These are phyloP conservation scores for Plasmopara muralis DNA, from an alignment of 352 stramenopile genomes.

Conservation along the genomic window DNA sequence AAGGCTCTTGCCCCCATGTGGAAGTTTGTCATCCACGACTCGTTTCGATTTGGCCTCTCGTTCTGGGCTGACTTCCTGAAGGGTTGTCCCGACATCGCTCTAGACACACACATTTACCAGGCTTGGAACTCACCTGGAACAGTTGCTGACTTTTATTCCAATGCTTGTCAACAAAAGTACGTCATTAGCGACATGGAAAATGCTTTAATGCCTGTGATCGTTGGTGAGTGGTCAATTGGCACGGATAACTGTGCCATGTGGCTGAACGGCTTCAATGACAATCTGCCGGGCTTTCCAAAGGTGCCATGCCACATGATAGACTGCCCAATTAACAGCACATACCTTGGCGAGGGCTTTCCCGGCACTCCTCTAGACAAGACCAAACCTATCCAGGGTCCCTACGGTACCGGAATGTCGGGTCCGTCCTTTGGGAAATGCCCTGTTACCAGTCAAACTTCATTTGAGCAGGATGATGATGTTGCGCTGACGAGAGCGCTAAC, in stretches of 20 bases:
- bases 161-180: constrained; percentile 89
- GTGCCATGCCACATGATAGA: constrained; percentile 80
- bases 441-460: constrained; percentile 74
- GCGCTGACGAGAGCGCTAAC: constrained; percentile 72
- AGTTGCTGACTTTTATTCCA: constrained; percentile 84
- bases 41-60: constrained; percentile 86
- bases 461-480: constrained; percentile 76
- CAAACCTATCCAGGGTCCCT: constrained; percentile 85
- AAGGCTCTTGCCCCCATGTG: constrained; percentile 88
- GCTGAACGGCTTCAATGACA: constrained; percentile 86
- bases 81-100: constrained; percentile 87
- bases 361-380: constrained; percentile 86
- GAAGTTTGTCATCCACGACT: constrained; percentile 96
- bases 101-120: constrained; percentile 97
- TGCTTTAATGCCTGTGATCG: constrained; percentile 90
- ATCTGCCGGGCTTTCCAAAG: constrained; percentile 90
- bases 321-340: constrained; percentile 81
- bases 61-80: constrained; percentile 74
- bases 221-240: constrained; percentile 92
- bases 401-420: constrained; percentile 74
- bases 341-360: constrained; percentile 87
- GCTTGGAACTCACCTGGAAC: constrained; percentile 74
- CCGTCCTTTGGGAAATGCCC: constrained; percentile 88
- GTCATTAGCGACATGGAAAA: constrained; percentile 89
- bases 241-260: constrained; percentile 86